These are phyloP conservation scores for Paramecium sexaurelia DNA, from an alignment of 73 alveolate species.

Conservation along the genomic window DNA sequence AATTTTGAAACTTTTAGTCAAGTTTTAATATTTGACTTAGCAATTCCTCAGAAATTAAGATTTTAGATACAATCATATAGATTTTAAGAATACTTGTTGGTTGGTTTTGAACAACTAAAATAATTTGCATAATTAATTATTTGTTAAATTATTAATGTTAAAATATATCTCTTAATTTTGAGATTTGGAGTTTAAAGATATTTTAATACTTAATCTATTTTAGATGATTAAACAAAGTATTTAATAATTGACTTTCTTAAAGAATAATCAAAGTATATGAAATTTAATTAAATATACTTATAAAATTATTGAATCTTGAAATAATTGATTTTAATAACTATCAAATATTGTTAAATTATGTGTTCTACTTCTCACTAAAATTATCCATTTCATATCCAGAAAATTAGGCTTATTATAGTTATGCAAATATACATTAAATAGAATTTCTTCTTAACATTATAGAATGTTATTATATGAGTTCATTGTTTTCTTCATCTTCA, in stretches of 20 bases:
- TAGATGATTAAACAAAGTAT: constrained; percentile 89
- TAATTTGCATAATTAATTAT: too few relatives aligned
- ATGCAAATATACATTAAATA: constrained; percentile 36
- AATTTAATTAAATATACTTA: too few relatives aligned
- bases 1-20: not conserved
- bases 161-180: constrained; percentile 7
- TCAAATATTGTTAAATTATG: constrained; percentile 28
- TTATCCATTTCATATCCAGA: constrained; percentile 43
- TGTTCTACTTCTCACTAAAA: not conserved
- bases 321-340: constrained; percentile 49
- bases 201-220: constrained; percentile 71
- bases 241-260: too few relatives aligned
- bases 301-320: constrained; percentile 75
- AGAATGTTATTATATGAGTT: constrained; percentile 9
- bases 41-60: not conserved
- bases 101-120: too few relatives aligned
- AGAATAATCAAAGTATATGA: constrained; percentile 89
- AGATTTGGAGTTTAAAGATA: constrained; percentile 71
- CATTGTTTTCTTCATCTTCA: constrained; percentile 66
- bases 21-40: not conserved
- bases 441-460: constrained; percentile 68
- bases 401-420: not conserved
- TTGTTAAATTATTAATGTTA: too few relatives aligned
- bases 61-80: not conserved
- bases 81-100: too few relatives aligned